A percentile compares a stretch with the other conserved stretches of the same genome.
Conservation (phyloP, 176 grass and related monocot genomes). For the Carex parvula region DNA sequence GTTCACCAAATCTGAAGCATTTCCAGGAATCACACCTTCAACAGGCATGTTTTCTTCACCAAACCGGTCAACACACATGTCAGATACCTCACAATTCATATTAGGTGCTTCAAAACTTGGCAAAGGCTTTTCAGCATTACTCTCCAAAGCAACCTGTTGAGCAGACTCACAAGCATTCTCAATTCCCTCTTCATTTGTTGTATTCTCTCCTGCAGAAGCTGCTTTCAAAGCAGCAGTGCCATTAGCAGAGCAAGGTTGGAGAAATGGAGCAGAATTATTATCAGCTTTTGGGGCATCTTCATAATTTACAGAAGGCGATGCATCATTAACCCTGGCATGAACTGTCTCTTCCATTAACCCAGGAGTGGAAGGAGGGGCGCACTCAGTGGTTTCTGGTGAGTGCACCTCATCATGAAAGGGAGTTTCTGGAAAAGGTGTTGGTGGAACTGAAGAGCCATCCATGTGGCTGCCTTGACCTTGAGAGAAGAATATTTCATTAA, state of each 20-base stretch:
- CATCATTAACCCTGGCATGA: slow-evolving; percentile 60
- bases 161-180: slow-evolving; percentile 11
- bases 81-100: slow-evolving; percentile 1
- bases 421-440: slow-evolving; percentile 44
- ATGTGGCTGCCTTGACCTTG: slow-evolving; percentile 37
- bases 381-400: slow-evolving; percentile 54
- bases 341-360: slow-evolving; percentile 86
- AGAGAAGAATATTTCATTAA: slow-evolving; percentile 83
- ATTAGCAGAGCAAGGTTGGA: slow-evolving; percentile 31
- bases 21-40: slow-evolving; percentile 2
- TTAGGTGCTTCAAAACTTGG: background rate
- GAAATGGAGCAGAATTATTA: slow-evolving; percentile 39
- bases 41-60: slow-evolving; percentile 6
- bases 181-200: slow-evolving; percentile 1
- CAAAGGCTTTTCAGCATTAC: slow-evolving; percentile 6
- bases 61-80: background rate
- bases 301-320: slow-evolving; percentile 53
- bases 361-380: slow-evolving; percentile 77
- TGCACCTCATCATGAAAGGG: slow-evolving; percentile 44
- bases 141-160: background rate
- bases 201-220: slow-evolving; percentile 18
- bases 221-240: slow-evolving; percentile 32
- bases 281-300: slow-evolving; percentile 51
- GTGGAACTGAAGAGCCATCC: slow-evolving; percentile 45
- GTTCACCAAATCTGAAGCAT: slow-evolving; percentile 13